These are phyloP conservation scores for Mucuna pruriens DNA, from an alignment of 306 rosid species.

Conservation along the genomic window DNA sequence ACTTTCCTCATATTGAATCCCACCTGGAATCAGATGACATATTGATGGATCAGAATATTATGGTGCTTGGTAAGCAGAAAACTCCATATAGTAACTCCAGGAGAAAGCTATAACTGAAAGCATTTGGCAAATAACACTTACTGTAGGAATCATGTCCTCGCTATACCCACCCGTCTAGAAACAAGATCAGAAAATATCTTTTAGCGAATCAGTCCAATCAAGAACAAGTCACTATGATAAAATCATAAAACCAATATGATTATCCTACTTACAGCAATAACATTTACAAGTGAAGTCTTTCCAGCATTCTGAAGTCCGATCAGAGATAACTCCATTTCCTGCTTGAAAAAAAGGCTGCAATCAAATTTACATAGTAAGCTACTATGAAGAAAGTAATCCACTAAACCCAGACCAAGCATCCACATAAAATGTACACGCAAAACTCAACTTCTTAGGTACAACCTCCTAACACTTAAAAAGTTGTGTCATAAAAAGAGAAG, in stretches of 20 bases:
- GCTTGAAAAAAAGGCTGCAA: constrained; percentile 95
- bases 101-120: constrained; percentile 17
- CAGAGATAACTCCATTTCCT: constrained; percentile 94
- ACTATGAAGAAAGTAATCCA: constrained; percentile 23
- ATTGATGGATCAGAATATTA: constrained; percentile 18
- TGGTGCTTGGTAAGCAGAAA: constrained; percentile 20
- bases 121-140: constrained; percentile 49
- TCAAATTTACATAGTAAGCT: constrained; percentile 43
- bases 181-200: constrained; percentile 3
- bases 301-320: constrained; percentile 97
- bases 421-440: neutral
- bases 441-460: constrained; percentile 17
- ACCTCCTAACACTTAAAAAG: constrained; percentile 4
- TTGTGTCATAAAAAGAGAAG: neutral
- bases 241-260: constrained; percentile 13
- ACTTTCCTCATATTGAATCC: constrained; percentile 96
- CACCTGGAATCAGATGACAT: constrained; percentile 60
- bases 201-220: constrained; percentile 35
- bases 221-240: constrained; percentile 1
- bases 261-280: constrained; percentile 72
- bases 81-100: constrained; percentile 16
- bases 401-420: constrained; percentile 19
- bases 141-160: constrained; percentile 96
- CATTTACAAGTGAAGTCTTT: constrained; percentile 93
- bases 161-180: constrained; percentile 89